Evolutionary conservation across 2,329 filamentous ascomycete genomes (phyloP), one percentile per base, ranked within the genome.

Genomic region (Bretziella fagacearum): DNA sequence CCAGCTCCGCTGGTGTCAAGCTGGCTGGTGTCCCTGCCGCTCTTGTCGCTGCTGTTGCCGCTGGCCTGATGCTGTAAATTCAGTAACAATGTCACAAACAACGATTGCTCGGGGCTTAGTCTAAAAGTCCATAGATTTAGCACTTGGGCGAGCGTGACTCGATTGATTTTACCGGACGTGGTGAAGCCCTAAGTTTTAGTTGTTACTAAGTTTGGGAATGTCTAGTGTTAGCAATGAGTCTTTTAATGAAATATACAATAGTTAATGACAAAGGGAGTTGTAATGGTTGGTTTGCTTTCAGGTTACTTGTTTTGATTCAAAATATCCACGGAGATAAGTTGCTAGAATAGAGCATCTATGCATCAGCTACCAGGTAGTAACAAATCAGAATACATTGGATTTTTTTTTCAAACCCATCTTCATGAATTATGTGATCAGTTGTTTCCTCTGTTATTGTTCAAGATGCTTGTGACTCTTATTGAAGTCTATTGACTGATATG

Each of bases 41-140:
- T 48, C 52, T 71, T 42, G 51, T 72, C 33, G 69, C 67, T 44
- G 69, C 65, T 18, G 68, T 66, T 17, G 69, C 69, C 39, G 68
- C 66, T 33, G 66, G 62, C 52, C 55, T 70, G 51, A 58, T 73
- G 50, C 63, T 73, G 50, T 73, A 68, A 65, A 53, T 52, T 23
- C 47, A 37, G 32, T 27, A n/a, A 40, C 15, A 18, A 8, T 10
- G 18, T 3, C 7, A 30, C n/a, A 5, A 10, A 30, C n/a, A 30
- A n/a, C 27, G 27, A 30, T 2, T 30, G 68, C 66, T 33, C n/a
- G n/a, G 65, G 62, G 51, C 55, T 70, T 49, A 58, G 72, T 50
- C 63, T 73, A 48, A 72, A 68, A 65, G 53, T 52, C 22, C 10
- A 11, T n/a, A 30, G 27, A 30, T 30, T 10, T 10, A 30, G 10